phyloP scores from a whole-genome alignment of 331 rosid genomes.

The Rhamnella rubrinervis region DNA sequence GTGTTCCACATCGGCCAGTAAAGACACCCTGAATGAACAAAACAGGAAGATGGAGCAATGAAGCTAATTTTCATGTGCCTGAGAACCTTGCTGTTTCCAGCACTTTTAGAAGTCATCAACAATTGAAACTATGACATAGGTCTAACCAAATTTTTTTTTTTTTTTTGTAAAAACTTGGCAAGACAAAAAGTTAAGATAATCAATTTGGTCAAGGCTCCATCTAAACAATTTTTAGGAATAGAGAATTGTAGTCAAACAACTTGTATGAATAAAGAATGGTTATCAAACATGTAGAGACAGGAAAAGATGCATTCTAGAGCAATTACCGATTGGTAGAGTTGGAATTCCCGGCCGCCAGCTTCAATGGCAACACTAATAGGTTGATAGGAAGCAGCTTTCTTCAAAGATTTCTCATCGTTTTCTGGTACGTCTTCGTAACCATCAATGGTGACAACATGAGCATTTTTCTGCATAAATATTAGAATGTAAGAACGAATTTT shows the following conservation, averaged over 20 bases:
- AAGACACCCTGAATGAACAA: constrained; percentile 60
- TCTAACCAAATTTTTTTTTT: too few species aligned
- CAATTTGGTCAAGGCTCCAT: neutral
- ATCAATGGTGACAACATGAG: constrained; percentile 65
- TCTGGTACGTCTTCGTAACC: constrained; percentile 74
- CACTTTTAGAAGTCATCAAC: neutral
- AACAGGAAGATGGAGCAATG: neutral
- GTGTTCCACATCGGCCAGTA: constrained; percentile 70
- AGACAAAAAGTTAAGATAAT: neutral
- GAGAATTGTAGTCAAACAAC: neutral
- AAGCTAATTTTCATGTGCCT: too few species aligned
- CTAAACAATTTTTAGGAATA: neutral
- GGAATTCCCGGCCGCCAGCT: constrained; percentile 94
- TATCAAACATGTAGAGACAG: neutral
- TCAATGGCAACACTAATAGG: constrained; percentile 90
- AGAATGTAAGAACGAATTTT: neutral
- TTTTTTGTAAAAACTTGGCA: too few species aligned
- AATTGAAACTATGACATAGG: neutral
- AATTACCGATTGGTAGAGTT: constrained; percentile 69
- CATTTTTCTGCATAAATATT: constrained; percentile 49
- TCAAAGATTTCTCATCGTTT: constrained; percentile 72
- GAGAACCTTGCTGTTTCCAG: too few species aligned
- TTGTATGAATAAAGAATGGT: neutral
- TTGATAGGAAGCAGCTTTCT: constrained; percentile 73
- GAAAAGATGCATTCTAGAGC: neutral